Evolutionary conservation across 1,139 yeast genomes (phyloP).

Genomic region (Kodamaea fungicola): DNA sequence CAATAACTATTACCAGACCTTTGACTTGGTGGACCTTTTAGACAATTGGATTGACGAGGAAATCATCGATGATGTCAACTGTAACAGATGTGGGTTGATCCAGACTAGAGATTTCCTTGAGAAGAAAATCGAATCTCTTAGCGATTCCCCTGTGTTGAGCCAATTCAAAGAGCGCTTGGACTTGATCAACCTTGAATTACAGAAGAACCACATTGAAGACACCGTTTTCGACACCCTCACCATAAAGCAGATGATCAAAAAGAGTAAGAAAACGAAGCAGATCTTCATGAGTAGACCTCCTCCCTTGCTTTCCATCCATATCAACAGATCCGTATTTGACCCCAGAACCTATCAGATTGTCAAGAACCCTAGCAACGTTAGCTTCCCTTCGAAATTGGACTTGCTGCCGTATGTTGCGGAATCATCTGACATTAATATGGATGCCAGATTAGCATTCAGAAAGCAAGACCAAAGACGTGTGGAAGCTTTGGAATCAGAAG

Average conservation of each 20-base stretch:
- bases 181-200: constrained; percentile 56
- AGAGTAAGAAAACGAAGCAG: constrained; percentile 80
- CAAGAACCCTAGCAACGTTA: constrained; percentile 79
- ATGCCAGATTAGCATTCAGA: constrained; percentile 74
- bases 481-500: constrained; percentile 2
- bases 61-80: constrained; percentile 86
- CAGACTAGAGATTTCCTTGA: constrained; percentile 55
- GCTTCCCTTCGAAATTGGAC: constrained; percentile 67
- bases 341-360: constrained; percentile 78
- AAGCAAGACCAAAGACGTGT: constrained; percentile 42
- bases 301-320: constrained; percentile 76
- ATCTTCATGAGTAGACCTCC: constrained; percentile 80
- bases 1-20: constrained; percentile 34
- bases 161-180: constrained; percentile 51
- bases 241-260: constrained; percentile 70
- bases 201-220: constrained; percentile 71
- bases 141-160: constrained; percentile 35
- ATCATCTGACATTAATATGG: constrained; percentile 67
- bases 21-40: constrained; percentile 54
- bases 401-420: constrained; percentile 68
- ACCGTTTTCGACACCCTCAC: constrained; percentile 71
- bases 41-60: constrained; percentile 77
- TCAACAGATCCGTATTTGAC: constrained; percentile 90
- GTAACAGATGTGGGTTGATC: constrained; percentile 80
- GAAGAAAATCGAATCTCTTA: constrained; percentile 34